Percentiles rank a stretch among this genome's conserved stretches.
These are phyloP conservation scores for Xylaria intraflava DNA, from an alignment of 495 filamentous ascomycete genomes.

Conservation along the genomic window DNA sequence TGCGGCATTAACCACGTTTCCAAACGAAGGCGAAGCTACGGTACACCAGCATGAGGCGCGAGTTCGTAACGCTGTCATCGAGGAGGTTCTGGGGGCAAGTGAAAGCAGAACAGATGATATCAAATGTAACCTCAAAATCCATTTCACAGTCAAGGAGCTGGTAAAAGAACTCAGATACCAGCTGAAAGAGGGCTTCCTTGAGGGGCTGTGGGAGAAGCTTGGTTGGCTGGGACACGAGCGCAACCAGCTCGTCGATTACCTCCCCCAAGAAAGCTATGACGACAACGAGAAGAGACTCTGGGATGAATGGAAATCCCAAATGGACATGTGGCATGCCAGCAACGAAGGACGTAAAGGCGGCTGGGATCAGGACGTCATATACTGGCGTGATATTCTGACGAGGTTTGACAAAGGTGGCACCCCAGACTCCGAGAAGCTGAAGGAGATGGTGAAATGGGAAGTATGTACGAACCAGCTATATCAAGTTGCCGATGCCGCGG, in stretches of 20 bases:
- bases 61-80: background rate
- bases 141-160: constrained; percentile 4
- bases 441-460: constrained; percentile 5
- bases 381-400: background rate
- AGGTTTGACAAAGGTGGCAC: background rate
- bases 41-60: background rate
- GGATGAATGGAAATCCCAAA: constrained; percentile 5
- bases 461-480: background rate
- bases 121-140: background rate
- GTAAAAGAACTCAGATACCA: background rate
- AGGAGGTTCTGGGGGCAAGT: background rate
- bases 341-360: background rate
- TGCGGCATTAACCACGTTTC: background rate
- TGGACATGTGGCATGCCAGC: constrained; percentile 1
- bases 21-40: background rate
- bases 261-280: constrained; percentile 2
- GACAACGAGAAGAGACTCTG: constrained; percentile 2
- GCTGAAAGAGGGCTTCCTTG: background rate
- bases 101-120: background rate
- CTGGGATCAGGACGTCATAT: constrained; percentile 1
- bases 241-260: background rate
- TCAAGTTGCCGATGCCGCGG: background rate
- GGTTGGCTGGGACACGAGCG: constrained; percentile 4
- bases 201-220: background rate
- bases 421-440: background rate